phyloP scores from a whole-genome alignment of 2,329 filamentous ascomycete species.

The Plectosphaerella sp. region DNA sequence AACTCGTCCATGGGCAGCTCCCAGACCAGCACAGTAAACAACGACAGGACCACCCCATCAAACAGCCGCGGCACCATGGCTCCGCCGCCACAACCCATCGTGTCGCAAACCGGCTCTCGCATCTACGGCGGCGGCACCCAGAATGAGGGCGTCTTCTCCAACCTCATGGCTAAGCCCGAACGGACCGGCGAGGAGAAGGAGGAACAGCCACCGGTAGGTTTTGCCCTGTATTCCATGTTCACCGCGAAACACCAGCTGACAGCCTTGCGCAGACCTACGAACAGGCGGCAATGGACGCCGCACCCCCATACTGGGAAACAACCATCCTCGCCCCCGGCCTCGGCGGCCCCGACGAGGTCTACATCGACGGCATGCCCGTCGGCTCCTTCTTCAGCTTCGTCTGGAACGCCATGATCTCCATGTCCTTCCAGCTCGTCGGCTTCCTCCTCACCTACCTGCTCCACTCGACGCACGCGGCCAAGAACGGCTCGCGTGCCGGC shows the following conservation, averaged over 20 bases:
- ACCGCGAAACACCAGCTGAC: slow-evolving; percentile 25
- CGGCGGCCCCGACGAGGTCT: slow-evolving; percentile 89
- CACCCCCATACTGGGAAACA: slow-evolving; percentile 98
- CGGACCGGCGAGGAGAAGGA: slow-evolving; percentile 74
- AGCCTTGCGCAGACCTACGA: slow-evolving; percentile 72
- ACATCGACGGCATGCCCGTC: slow-evolving; percentile 91
- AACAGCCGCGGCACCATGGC: slow-evolving; percentile 11
- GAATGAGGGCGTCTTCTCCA: slow-evolving; percentile 94
- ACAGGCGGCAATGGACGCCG: slow-evolving; percentile 93
- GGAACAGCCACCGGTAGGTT: slow-evolving; percentile 85
- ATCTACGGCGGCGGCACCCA: slow-evolving; percentile 71
- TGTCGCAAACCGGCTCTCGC: slow-evolving; percentile 33
- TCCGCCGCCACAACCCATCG: slow-evolving; percentile 15
- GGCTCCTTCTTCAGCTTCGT: slow-evolving; percentile 82
- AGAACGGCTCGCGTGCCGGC: slow-evolving; percentile 92
- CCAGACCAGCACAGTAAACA: slow-evolving; percentile 9
- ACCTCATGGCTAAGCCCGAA: slow-evolving; percentile 86
- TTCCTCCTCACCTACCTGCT: slow-evolving; percentile 97
- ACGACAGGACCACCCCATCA: slow-evolving; percentile 12
- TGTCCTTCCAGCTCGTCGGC: slow-evolving; percentile 94
- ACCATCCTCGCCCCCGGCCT: slow-evolving; percentile 92
- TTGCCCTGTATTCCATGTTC: background rate
- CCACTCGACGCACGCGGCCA: slow-evolving; percentile 95
- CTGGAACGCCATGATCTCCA: slow-evolving; percentile 94
- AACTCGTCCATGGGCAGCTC: slow-evolving; percentile 29